Percentiles rank a stretch among this genome's conserved stretches.
Evolutionary conservation across 345 rosid genomes (phyloP).

Genomic region (Populus tremula): DNA sequence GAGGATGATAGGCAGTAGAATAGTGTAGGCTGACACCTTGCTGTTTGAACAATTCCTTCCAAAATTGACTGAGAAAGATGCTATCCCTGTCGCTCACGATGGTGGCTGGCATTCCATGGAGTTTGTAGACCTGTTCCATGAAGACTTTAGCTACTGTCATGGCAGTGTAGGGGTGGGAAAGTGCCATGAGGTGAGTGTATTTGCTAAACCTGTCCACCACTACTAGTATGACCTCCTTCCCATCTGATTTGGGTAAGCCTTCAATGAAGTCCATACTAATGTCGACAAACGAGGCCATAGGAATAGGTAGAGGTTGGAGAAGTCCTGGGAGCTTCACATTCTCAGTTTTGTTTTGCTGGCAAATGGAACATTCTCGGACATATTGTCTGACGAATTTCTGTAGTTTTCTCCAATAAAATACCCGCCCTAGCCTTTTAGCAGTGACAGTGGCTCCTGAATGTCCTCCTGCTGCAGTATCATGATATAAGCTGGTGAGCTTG

Average conservation of each 20-base stretch:
- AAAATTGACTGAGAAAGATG: neutral
- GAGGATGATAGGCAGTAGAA: neutral
- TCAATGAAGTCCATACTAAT: no score
- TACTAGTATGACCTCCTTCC: no score
- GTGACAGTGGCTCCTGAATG: no score
- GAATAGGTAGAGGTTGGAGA: fast-evolving
- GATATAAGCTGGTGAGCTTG: fast-evolving
- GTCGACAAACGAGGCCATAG: fast-evolving
- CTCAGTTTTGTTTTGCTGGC: no score
- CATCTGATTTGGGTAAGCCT: no score
- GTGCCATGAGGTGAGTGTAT: neutral
- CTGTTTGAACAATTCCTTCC: neutral
- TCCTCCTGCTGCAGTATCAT: fast-evolving
- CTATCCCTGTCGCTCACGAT: no score
- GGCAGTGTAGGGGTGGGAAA: neutral
- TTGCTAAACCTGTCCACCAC: neutral
- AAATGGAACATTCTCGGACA: no score
- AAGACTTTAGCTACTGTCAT: fast-evolving
- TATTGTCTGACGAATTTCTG: no score
- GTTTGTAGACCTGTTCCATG: no score
- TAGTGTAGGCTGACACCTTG: neutral
- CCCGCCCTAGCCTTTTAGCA: fast-evolving
- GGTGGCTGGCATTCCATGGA: no score
- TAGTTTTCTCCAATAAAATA: fast-evolving
- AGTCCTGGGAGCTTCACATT: no score